Conservation (phyloP, 805 yeast genomes). For the Schwanniomyces occidentalis region DNA sequence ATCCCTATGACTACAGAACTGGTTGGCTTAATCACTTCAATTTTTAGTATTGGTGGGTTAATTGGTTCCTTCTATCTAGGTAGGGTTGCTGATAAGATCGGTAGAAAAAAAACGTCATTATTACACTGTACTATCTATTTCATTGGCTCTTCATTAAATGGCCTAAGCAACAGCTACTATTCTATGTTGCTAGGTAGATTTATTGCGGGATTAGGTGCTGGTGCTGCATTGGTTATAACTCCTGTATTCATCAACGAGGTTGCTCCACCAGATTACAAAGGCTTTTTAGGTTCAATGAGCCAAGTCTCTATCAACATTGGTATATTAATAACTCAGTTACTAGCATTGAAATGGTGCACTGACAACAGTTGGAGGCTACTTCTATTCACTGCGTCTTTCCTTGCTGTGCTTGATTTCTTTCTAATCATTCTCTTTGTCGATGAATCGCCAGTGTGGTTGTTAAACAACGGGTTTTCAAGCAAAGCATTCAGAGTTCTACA, state of each 20-base stretch:
- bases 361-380: conserved; percentile 71
- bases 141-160: conserved; percentile 65
- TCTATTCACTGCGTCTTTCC: conserved; percentile 56
- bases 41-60: conserved; percentile 83
- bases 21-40: conserved; percentile 73
- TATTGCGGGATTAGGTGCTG: conserved; percentile 83
- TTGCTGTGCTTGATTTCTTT: conserved; percentile 53
- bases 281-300: conserved; percentile 84
- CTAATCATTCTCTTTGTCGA: conserved; percentile 42
- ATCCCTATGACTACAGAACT: conserved; percentile 56
- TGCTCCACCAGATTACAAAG: conserved; percentile 66
- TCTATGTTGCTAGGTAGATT: conserved; percentile 67
- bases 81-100: conserved; percentile 58
- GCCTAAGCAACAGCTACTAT: conserved; percentile 43
- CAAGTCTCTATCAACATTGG: conserved; percentile 88
- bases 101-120: conserved; percentile 58
- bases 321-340: conserved; percentile 72
- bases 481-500: conserved; percentile 42
- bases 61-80: conserved; percentile 74
- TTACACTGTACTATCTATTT: conserved; percentile 52
- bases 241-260: conserved; percentile 82
- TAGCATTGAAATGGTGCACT: conserved; percentile 70
- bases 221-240: conserved; percentile 80
- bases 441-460: conserved; percentile 88
- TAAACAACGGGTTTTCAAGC: conserved; percentile 43